Percentiles rank a stretch among this genome's conserved stretches.
These are phyloP conservation scores for Starmerella scarabaei DNA, from an alignment of 805 yeast species.

Conservation along the genomic window DNA sequence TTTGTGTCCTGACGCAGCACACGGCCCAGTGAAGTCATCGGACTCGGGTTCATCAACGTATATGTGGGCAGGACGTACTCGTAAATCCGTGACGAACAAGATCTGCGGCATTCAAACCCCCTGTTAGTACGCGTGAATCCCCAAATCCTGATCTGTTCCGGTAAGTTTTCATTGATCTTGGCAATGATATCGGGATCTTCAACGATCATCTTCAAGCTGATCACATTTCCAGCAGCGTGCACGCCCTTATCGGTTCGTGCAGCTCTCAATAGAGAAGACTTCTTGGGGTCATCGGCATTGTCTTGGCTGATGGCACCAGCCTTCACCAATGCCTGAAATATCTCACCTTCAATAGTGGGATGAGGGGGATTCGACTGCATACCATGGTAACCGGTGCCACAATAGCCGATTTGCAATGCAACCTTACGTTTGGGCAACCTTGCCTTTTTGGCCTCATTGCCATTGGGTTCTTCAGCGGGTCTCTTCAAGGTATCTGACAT, in stretches of 20 bases:
- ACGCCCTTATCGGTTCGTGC: conserved; percentile 88
- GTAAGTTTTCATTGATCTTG: conserved; percentile 62
- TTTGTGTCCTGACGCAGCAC: conserved; percentile 22
- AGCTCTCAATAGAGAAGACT: conserved; percentile 55
- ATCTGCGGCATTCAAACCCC: conserved; percentile 83
- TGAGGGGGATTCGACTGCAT: conserved; percentile 87
- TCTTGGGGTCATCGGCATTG: conserved; percentile 78
- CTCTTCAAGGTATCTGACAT: conserved; percentile 10
- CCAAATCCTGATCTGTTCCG: conserved; percentile 85
- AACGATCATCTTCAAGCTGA: conserved; percentile 68
- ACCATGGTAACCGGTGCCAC: conserved; percentile 94
- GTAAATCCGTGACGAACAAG: conserved; percentile 92
- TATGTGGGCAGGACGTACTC: conserved; percentile 90
- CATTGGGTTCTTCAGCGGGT: conserved; percentile 6
- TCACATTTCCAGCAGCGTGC: conserved; percentile 91
- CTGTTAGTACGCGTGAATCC: conserved; percentile 81
- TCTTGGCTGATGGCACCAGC: conserved; percentile 84
- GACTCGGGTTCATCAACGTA: conserved; percentile 82
- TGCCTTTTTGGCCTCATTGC: conserved; percentile 10
- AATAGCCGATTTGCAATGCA: conserved; percentile 82
- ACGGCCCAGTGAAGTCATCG: conserved; percentile 50
- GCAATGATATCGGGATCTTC: conserved; percentile 65
- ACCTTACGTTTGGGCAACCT: conserved; percentile 62
- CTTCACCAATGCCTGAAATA: conserved; percentile 66
- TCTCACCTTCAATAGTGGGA: conserved; percentile 79